Percentiles rank a stretch among this genome's conserved stretches.
Evolutionary conservation across 768 basidiomycete species (phyloP).

Genomic region (Hemileccinum impolitum): DNA sequence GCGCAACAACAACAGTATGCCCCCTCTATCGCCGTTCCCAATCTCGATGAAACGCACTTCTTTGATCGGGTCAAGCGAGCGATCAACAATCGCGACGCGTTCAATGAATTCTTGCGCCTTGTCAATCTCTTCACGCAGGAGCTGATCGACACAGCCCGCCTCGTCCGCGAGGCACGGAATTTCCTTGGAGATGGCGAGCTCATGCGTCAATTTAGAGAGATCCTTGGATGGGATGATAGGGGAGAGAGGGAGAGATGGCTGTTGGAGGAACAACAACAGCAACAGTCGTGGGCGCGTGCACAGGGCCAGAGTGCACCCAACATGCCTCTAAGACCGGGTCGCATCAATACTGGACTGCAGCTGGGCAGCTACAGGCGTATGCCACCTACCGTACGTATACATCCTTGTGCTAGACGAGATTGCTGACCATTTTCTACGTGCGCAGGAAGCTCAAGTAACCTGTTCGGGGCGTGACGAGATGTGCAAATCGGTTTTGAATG

Average conservation of each 20-base stretch:
- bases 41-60: slow-evolving; percentile 68
- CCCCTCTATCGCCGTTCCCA: slow-evolving; percentile 15
- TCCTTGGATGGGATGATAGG: slow-evolving; percentile 84
- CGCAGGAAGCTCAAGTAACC: slow-evolving; percentile 78
- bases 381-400: slow-evolving; percentile 65
- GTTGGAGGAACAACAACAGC: slow-evolving; percentile 42
- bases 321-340: slow-evolving; percentile 45
- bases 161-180: slow-evolving; percentile 75
- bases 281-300: slow-evolving; percentile 51
- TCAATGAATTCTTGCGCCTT: slow-evolving; percentile 93
- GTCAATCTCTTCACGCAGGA: slow-evolving; percentile 95
- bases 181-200: slow-evolving; percentile 80
- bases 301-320: slow-evolving; percentile 37
- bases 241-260: slow-evolving; percentile 55
- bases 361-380: slow-evolving; percentile 90
- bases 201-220: slow-evolving; percentile 76
- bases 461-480: slow-evolving; percentile 97
- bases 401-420: background rate
- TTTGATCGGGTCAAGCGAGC: slow-evolving; percentile 86
- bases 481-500: slow-evolving; percentile 94
- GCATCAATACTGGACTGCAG: slow-evolving; percentile 64
- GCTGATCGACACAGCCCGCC: slow-evolving; percentile 80
- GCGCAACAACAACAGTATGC: slow-evolving; percentile 17
- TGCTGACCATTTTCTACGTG: background rate
- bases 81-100: slow-evolving; percentile 70